Base-by-base conservation (phyloP, 78 protist genomes). In the Blattamonas nauphoetae region DNA sequence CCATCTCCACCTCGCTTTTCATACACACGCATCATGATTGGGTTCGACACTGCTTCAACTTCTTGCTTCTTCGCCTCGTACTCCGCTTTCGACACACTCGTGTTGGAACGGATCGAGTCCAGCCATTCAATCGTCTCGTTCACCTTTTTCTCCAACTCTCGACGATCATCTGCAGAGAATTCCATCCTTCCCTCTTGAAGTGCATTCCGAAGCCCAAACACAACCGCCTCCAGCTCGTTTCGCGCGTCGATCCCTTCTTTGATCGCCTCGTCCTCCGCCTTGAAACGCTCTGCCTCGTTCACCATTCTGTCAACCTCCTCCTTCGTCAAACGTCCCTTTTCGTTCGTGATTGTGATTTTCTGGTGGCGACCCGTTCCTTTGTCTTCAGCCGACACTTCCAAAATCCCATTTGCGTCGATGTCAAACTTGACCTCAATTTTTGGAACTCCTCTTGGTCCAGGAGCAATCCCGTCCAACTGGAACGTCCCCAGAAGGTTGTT, bases 391-490 rank as follows among this genome's bases (percentile, higher is more conserved):
- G 94, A 35, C 41, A 97, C 99, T 85, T 95, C 92, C 85, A 97
- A 86, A 93, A 95, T 95, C 79, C 97, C 94, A 91, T 96, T 95
- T 79, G 95, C 96, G 88, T 97, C 99, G 45, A 97, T 87, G 90
- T 96, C 96, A 55, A 96, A 97, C 36, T 95, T 92, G 43, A 97
- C 99, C 90, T 97, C 97, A 87, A 97, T 95, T 92, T 95, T 96
- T 29, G 99, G 98, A 41, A 91, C 93, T 33, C 98, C 99, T 42
- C 97, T 93, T 42, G 99, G 99, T 32, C 96, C 97, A 34, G 98
- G 98, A 44, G 98, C 96, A 86, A 97, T 97, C 85, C 96, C 97
- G n/a, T 32, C 38, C 29, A 90, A 88, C 78, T 85, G 80, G 86
- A 97, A 97, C 86, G 93, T 89, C 86, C 98, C 99, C 44, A 97